Base-by-base conservation (phyloP, 352 stramenopile species). In the Globisporangium barbulae region DNA sequence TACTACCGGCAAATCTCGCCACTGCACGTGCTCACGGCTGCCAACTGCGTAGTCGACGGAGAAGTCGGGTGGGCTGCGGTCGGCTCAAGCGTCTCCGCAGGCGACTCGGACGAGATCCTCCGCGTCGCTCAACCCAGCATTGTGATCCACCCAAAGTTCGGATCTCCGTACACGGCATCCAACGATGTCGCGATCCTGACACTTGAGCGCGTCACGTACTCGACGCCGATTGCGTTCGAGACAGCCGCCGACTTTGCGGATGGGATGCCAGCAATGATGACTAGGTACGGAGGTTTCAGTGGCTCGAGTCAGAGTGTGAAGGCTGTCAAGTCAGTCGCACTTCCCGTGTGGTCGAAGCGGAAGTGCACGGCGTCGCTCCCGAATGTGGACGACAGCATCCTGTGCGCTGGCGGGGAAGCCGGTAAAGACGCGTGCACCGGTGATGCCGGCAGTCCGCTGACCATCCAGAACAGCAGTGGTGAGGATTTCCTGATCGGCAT, bases 181-280 rank as follows among this genome's bases (percentile, higher is more conserved):
- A 73, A 73, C 54, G 70, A 82, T 57, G 59, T 76, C 12, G 69
- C 69, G 8, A 67, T 82, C 41, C 52, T 82, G 5, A 68, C 77
- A 49, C 71, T 82, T 7, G 69, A 70, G 19, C 62, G 45, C 8
- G 55, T 64, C 15, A 61, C 61, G 42, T 72, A 73, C 28, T 45
- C 61, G 15, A 59, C 49, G 28, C 65, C 68, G 4, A 63, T 76
- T 17, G 19, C 50, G 7, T 50, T 76, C 0, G 69, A 70, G 61
- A 66, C 64, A 28, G 42, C 56, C 8, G 45, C 45, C n/a, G 55
- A 71, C 28, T 68, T 76, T 13, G 31, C 53, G 19, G 53, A 67
- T 15, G 61, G 48, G 3, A 55, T 28, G 5, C 15, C 49, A 19
- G 67, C 50, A 1, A 44, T 19, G 19, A 28, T 42, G 3, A 72